phyloP scores from a whole-genome alignment of 208 protist species.

The Angomonas desouzai region DNA sequence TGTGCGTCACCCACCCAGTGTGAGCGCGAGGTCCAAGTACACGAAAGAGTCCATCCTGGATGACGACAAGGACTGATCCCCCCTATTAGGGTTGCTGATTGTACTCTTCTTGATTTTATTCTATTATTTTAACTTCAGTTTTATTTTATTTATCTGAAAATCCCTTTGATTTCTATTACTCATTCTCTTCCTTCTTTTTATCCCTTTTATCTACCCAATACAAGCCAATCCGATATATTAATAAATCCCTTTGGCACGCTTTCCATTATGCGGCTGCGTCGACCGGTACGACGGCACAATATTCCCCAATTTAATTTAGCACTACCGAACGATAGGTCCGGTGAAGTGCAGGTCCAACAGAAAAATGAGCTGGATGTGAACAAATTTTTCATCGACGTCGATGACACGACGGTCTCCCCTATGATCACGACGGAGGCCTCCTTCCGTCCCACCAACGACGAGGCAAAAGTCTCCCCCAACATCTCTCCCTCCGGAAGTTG shows the following conservation, averaged over 20 bases:
- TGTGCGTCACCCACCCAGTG: constrained; percentile 68
- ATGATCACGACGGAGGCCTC: constrained; percentile 55
- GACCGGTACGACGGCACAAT: constrained; percentile 2
- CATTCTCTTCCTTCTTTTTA: too few relatives aligned
- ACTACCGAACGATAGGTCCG: constrained; percentile 39
- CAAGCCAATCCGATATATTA: too few relatives aligned
- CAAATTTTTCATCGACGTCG: constrained; percentile 74
- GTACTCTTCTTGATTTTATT: constrained; percentile 22
- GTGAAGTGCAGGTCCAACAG: constrained; percentile 68
- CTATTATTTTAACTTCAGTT: constrained; percentile 13
- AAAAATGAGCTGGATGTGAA: constrained; percentile 57
- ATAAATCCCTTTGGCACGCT: too few relatives aligned
- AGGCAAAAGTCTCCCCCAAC: background rate
- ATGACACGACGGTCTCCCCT: constrained; percentile 68
- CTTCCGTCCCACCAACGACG: background rate
- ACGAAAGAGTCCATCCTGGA: constrained; percentile 86
- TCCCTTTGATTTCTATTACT: too few relatives aligned
- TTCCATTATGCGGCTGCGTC: constrained; percentile 13
- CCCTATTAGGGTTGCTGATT: background rate
- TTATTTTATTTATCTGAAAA: too few relatives aligned
- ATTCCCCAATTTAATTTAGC: constrained; percentile 39
- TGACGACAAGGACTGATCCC: constrained; percentile 75
- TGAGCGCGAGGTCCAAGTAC: constrained; percentile 77
- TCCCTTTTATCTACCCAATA: too few relatives aligned
- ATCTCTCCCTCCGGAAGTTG: background rate